These are phyloP conservation scores for Aspergillus melleus DNA, from an alignment of 2,329 filamentous ascomycete genomes.

Conservation along the genomic window DNA sequence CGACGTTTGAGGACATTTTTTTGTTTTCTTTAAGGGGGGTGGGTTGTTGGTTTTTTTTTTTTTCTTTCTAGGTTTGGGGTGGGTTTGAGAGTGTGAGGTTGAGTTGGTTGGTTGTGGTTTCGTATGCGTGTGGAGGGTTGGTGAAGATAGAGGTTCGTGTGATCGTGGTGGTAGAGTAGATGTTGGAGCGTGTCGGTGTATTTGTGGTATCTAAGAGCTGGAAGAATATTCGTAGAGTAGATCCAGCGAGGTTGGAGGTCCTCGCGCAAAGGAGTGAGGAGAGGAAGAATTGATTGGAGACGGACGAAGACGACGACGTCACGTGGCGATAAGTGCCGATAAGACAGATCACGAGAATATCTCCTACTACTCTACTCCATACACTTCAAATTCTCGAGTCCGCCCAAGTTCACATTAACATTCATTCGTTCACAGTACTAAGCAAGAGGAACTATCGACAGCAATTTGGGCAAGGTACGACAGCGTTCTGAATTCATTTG, in stretches of 20 bases:
- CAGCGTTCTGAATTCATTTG: constrained; percentile 16
- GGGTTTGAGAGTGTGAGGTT: too few relatives aligned
- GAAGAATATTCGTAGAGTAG: not conserved
- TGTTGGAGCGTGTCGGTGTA: too few relatives aligned
- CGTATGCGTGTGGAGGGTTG: too few relatives aligned
- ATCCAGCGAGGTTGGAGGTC: not conserved
- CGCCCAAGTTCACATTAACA: not conserved
- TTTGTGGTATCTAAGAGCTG: not conserved
- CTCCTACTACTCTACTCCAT: not conserved
- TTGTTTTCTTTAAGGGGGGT: constrained; percentile 50
- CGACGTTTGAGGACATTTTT: constrained; percentile 96
- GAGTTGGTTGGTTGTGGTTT: too few relatives aligned
- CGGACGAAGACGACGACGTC: not conserved
- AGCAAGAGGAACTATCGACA: not conserved
- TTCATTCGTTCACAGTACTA: not conserved
- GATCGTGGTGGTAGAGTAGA: too few relatives aligned
- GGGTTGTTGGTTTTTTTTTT: not conserved
- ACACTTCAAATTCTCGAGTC: not conserved
- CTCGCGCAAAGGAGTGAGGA: not conserved
- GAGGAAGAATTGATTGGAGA: not conserved
- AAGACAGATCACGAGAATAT: not conserved
- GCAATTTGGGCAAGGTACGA: not conserved
- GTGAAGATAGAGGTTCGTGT: too few relatives aligned
- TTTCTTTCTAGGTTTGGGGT: not conserved
- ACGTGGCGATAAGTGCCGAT: not conserved